A percentile compares a stretch with the other conserved stretches of the same genome.
Evolutionary conservation across 495 filamentous ascomycete species (phyloP).

Genomic region (Cercophora sp.): DNA sequence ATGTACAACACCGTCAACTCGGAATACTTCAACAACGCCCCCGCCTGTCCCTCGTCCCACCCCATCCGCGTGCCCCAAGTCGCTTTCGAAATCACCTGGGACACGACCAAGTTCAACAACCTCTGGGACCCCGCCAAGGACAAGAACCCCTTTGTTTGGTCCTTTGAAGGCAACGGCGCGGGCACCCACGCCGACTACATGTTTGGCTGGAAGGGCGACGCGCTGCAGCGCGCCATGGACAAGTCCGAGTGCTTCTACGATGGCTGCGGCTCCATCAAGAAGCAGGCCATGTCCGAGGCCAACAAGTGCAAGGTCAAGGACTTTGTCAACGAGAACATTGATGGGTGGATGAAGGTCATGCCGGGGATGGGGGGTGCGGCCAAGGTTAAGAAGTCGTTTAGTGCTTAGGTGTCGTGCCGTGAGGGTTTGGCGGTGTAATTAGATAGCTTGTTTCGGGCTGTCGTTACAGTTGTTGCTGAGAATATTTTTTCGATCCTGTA

Average conservation of each 20-base stretch:
- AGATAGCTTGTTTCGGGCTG: no score
- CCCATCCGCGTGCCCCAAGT: slow-evolving; percentile 40
- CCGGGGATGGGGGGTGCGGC: no score
- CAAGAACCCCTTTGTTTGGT: slow-evolving; percentile 40
- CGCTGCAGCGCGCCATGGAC: slow-evolving; percentile 46
- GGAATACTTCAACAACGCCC: slow-evolving; percentile 31
- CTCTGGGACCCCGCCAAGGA: slow-evolving; percentile 34
- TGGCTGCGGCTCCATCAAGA: slow-evolving; percentile 42
- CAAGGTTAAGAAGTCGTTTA: no score
- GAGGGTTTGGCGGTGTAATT: no score
- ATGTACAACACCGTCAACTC: slow-evolving; percentile 37
- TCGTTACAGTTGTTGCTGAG: no score
- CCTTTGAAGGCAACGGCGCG: slow-evolving; percentile 18
- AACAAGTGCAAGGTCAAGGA: slow-evolving; percentile 44
- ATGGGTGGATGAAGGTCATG: slow-evolving; percentile 52
- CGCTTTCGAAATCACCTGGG: slow-evolving; percentile 43
- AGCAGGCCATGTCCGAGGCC: slow-evolving; percentile 39
- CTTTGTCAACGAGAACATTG: slow-evolving; percentile 40
- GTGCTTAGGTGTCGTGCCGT: no score
- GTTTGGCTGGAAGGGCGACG: slow-evolving; percentile 47
- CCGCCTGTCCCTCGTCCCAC: slow-evolving; percentile 41
- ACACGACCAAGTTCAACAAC: slow-evolving; percentile 41
- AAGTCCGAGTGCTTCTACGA: slow-evolving; percentile 43
- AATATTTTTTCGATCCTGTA: no score
- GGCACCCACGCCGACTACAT: slow-evolving; percentile 47